Evolutionary conservation across 2,329 filamentous ascomycete genomes (phyloP), one percentile per base, ranked within the genome.

Genomic region (Beauveria brongniartii): DNA sequence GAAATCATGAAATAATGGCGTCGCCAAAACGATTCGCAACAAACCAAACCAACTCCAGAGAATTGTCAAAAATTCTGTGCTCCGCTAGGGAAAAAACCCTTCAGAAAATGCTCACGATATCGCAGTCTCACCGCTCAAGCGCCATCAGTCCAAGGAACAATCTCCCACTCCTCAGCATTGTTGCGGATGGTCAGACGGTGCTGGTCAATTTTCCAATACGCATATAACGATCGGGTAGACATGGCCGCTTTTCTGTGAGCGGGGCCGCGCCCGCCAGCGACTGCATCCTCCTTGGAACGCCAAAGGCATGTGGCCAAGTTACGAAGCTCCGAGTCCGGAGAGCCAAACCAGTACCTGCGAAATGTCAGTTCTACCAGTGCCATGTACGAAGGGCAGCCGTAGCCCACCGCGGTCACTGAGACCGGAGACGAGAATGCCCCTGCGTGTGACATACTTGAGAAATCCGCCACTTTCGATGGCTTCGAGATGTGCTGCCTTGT

Each of bases 251-350:
- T 76, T 62, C 77, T 75, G 71, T 85, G 82, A 62, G 86, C 86
- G 53, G 81, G 80, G 14, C 85, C 84, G 58, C 78, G 73, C 34
- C 83, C 84, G 62, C 84, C 86, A 64, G 78, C 78, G 66, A 76
- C 78, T 43, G 86, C 85, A 69, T 88, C 83, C 46, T 82, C 77
- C 48, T 79, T 77, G 37, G 80, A 81, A 64, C 83, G 78, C 85
- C 86, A 89, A 63, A 89, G 71, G 72, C 85, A 92, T 54, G 92
- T 96, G 48, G 92, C 92, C 68, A 97, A 74, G 75, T 96, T 96
- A 69, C 84, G 80, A 64, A 88, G 81, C 56, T 88, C 79, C 48
- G 72, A 76, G 74, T 95, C 85, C 22, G 88, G 87, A 40, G 77
- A 79, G 2, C 91, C 91, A 72, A 95, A 96, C 91, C 92, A 96